Base-by-base conservation (phyloP, 1,284 basidiomycete genomes). In the Violaceomyces palustris region DNA sequence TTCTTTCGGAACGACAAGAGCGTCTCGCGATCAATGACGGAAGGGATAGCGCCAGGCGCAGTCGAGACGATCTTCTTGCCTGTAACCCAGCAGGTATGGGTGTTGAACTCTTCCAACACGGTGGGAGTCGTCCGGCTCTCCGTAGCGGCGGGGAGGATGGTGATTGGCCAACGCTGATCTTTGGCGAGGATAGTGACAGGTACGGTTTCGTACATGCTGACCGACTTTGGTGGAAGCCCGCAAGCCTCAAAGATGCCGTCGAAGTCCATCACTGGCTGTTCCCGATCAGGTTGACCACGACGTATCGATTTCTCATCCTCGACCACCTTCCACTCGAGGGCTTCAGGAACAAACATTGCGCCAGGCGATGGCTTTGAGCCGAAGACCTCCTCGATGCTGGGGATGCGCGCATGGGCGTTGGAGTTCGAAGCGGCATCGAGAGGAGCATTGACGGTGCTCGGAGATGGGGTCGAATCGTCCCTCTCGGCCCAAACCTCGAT, bases 321-420 rank as follows among this genome's bases (percentile, higher is more conserved):
- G 27, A 64, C 35, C 39, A 64, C 30, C 10, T 45, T 37, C 61
- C 61, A 64, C 29, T 64, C 58, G 39, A 61, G 55, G 14, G 42
- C 40, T 25, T 57, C 59, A n/a, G 61, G 42, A 9, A 50, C 52
- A 35, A 62, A 59, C 19, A 56, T 35, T 15, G 61, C 61, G 6
- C 48, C 32, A 7, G 57, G 51, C 39, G 52, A 49, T 23, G 61
- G 61, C 19, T 55, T 54, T 23, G 59, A 40, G 19, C 43, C 51
- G 15, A 37, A 8, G 19, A 51, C 48, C 6, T 48, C 23, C 8
- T 29, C 40, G 27, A 46, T 26, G 1, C 37, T 30, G 5, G 54
- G 54, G 3, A n/a, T n/a, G n/a, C n/a, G n/a, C n/a, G n/a, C n/a
- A n/a, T n/a, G n/a, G n/a, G n/a, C n/a, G n/a, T n/a, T n/a, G n/a